Base-by-base conservation (phyloP, 306 rosid species). In the Prosopis cineraria region DNA sequence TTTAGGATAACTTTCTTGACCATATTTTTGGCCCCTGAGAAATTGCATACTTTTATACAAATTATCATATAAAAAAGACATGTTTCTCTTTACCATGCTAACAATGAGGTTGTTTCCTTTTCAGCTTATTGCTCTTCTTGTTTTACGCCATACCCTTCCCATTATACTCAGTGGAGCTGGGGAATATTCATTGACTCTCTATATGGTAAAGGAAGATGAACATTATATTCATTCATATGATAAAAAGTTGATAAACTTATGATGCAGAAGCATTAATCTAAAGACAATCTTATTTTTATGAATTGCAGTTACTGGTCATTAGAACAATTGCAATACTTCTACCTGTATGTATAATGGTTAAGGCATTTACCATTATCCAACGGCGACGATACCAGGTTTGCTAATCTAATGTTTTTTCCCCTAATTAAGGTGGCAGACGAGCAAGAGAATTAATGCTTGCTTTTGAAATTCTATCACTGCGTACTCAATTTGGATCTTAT, bases 51-150 rank as follows among this genome's bases (percentile, higher is more conserved):
- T 36, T 36, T 5, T 36, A 36, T 36, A 5, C 39, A 36, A 5
- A 36, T 36, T 36, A 36, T 36, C 39, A 36, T 6, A 36, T 36
- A 7, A 16, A 16, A 48, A 48, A 19, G 22, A 53, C 40, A 3
- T 11, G 24, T 27, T 30, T 52, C 40, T 41, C 59, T 41, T n/a
- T 24, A 29, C 44, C 24, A 36, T 63, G 59, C 73, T 73, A 53
- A 44, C 58, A 45, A 39, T 44, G 72, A 70, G 63, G 59, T 20
- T 44, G 66, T 58, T 76, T 34, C 27, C 44, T 65, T 77, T 86
- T 85, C 90, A 94, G 98, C 91, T 94, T 77, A 62, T 85, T 71
- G 80, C 77, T 81, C 93, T 92, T 84, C 88, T 91, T 69, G 75
- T 90, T 52, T 83, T 91, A 72, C 91, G 97, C 52, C 94, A 90